Evolutionary conservation across 2,329 filamentous ascomycete species (phyloP).

Genomic region (Fusarium newnesense): DNA sequence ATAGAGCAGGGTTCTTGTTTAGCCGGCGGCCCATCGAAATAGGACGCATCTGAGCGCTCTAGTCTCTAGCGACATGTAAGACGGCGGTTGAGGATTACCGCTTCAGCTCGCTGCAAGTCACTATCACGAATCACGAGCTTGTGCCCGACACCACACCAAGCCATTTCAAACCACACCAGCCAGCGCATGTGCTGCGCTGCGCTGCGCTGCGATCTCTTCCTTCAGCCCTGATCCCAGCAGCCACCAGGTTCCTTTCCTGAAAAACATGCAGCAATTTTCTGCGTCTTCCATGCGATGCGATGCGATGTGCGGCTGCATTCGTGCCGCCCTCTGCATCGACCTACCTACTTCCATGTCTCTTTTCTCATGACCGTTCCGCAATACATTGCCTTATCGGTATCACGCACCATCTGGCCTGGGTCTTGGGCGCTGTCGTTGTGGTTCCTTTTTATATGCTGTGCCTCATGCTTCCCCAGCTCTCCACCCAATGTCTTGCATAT

Average conservation of each 20-base stretch:
- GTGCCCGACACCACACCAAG: constrained; percentile 15
- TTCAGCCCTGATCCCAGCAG: constrained; percentile 33
- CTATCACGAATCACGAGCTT: constrained; percentile 18
- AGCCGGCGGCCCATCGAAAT: constrained; percentile 17
- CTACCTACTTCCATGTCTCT: constrained; percentile 9
- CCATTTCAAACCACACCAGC: constrained; percentile 14
- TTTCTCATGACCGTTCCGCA: constrained; percentile 1
- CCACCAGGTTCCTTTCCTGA: constrained; percentile 25
- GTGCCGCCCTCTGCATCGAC: constrained; percentile 17
- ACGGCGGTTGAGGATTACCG: constrained; percentile 6
- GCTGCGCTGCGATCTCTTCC: constrained; percentile 32
- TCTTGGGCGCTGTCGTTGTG: constrained; percentile 1
- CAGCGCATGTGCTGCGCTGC: constrained; percentile 27
- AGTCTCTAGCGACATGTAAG: neutral
- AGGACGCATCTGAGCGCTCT: neutral
- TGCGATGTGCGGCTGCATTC: constrained; percentile 21
- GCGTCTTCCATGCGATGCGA: neutral
- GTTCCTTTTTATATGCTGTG: constrained; percentile 17
- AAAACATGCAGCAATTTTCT: constrained; percentile 23
- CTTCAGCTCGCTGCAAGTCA: constrained; percentile 28
- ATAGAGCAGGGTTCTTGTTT: constrained; percentile 22
- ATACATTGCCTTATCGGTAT: constrained; percentile 13
- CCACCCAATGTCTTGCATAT: constrained; percentile 40
- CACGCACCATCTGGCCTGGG: neutral
- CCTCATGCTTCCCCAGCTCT: constrained; percentile 30